phyloP scores from a whole-genome alignment of 2,329 filamentous ascomycete species.

The Penicillium sp. region DNA sequence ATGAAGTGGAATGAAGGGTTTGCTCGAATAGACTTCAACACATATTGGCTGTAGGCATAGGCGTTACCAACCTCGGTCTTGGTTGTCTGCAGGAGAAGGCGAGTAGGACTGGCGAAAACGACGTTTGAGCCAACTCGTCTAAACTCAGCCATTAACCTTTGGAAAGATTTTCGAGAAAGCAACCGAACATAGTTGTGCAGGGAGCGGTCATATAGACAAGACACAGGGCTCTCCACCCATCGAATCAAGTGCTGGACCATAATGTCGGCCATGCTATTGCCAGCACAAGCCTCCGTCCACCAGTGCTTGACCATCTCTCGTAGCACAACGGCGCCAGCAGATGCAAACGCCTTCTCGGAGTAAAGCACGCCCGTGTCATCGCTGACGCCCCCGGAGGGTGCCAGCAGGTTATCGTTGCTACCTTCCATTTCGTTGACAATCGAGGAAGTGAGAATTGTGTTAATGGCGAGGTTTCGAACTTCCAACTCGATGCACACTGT shows the following conservation, averaged over 20 bases:
- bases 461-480: constrained; percentile 92
- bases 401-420: constrained; percentile 77
- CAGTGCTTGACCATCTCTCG: constrained; percentile 98
- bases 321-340: constrained; percentile 84
- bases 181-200: constrained; percentile 98
- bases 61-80: constrained; percentile 97
- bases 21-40: constrained; percentile 93
- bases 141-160: constrained; percentile 97
- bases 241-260: constrained; percentile 97
- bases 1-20: constrained; percentile 97
- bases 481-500: constrained; percentile 96
- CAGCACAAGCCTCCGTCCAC: constrained; percentile 93
- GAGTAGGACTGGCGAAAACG: constrained; percentile 89
- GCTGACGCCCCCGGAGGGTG: constrained; percentile 70
- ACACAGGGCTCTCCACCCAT: constrained; percentile 93
- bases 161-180: constrained; percentile 96
- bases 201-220: constrained; percentile 92
- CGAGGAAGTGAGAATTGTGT: constrained; percentile 94
- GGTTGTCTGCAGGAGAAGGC: constrained; percentile 89
- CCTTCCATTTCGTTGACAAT: constrained; percentile 96
- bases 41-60: constrained; percentile 95
- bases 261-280: constrained; percentile 92
- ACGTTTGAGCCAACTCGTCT: constrained; percentile 92
- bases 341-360: constrained; percentile 90
- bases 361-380: constrained; percentile 72